A percentile compares a stretch with the other conserved stretches of the same genome.
Conservation (phyloP, 768 basidiomycete species). For the Lentinus brumalis region DNA sequence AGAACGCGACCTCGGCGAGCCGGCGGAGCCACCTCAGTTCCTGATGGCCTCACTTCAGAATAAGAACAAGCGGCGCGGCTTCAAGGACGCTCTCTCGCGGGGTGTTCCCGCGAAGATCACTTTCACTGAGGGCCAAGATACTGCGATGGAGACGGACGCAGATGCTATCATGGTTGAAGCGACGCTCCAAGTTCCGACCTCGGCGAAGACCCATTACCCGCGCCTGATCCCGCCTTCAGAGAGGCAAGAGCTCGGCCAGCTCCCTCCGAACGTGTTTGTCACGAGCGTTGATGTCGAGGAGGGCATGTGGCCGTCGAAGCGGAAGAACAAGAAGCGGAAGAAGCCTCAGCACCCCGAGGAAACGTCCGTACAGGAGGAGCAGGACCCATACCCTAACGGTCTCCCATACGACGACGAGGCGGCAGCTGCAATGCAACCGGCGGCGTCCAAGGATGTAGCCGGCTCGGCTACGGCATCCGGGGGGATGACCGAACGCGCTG, state of each 20-base stretch:
- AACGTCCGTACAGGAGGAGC: slow-evolving; percentile 1
- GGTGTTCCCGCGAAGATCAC: slow-evolving; percentile 54
- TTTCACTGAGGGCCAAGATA: slow-evolving; percentile 35
- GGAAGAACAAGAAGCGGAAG: slow-evolving; percentile 38
- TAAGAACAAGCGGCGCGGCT: slow-evolving; percentile 76
- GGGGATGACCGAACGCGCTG: slow-evolving; percentile 18
- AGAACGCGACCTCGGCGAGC: not conserved
- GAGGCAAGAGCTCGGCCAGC: slow-evolving; percentile 44
- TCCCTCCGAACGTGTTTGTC: slow-evolving; percentile 68
- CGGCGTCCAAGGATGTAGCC: not conserved
- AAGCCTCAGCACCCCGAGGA: slow-evolving; percentile 19
- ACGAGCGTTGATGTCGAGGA: slow-evolving; percentile 73
- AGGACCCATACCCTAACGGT: slow-evolving; percentile 6
- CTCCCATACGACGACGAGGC: slow-evolving; percentile 40
- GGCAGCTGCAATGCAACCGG: slow-evolving; percentile 4
- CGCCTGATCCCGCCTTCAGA: slow-evolving; percentile 67
- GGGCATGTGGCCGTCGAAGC: slow-evolving; percentile 40
- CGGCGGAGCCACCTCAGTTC: slow-evolving; percentile 27
- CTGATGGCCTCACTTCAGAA: slow-evolving; percentile 62
- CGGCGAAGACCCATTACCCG: slow-evolving; percentile 19
- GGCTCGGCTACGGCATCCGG: not conserved
- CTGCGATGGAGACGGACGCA: slow-evolving; percentile 4
- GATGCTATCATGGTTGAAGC: slow-evolving; percentile 12
- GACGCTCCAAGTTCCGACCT: slow-evolving; percentile 1
- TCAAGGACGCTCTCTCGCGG: slow-evolving; percentile 51